Conservation (phyloP, 2,329 filamentous ascomycete species). For the Corynespora cassiicola region DNA sequence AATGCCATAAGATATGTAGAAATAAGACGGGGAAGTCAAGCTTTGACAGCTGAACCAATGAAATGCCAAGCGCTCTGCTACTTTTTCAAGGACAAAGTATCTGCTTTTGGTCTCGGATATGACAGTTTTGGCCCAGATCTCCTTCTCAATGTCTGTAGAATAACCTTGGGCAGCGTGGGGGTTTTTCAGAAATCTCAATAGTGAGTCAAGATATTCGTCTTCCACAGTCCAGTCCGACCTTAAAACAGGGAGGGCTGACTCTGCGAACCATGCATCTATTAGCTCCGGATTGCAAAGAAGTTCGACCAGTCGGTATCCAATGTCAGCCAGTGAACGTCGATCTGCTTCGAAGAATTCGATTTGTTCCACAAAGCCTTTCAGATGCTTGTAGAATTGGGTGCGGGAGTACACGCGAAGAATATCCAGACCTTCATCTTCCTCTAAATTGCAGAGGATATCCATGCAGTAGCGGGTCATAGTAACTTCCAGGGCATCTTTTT, state of each 20-base stretch:
- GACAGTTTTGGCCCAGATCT: conserved; percentile 8
- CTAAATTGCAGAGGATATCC: neutral
- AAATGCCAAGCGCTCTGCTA: conserved; percentile 3
- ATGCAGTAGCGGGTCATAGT: neutral
- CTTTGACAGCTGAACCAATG: conserved; percentile 7
- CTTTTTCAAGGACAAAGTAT: conserved; percentile 6
- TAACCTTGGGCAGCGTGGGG: conserved; percentile 16
- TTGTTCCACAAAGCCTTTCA: conserved; percentile 10
- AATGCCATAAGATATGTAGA: conserved; percentile 1
- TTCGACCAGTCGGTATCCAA: conserved; percentile 4
- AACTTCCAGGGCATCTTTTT: neutral
- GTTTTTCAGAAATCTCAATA: conserved; percentile 11
- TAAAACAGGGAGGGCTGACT: neutral
- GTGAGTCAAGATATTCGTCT: conserved; percentile 8
- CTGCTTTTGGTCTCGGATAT: conserved; percentile 2
- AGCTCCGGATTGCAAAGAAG: conserved; percentile 7
- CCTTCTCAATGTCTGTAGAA: conserved; percentile 8
- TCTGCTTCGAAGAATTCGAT: conserved; percentile 10
- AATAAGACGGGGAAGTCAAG: neutral
- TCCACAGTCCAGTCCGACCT: conserved; percentile 4
- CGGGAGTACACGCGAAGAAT: conserved; percentile 9
- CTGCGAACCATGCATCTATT: conserved; percentile 8
- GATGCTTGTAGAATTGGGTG: conserved; percentile 13
- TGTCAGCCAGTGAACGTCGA: conserved; percentile 4
- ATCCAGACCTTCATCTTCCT: conserved; percentile 3